Evolutionary conservation across 169 alveolate genomes (phyloP).

Genomic region (Eimeria maxima): DNA sequence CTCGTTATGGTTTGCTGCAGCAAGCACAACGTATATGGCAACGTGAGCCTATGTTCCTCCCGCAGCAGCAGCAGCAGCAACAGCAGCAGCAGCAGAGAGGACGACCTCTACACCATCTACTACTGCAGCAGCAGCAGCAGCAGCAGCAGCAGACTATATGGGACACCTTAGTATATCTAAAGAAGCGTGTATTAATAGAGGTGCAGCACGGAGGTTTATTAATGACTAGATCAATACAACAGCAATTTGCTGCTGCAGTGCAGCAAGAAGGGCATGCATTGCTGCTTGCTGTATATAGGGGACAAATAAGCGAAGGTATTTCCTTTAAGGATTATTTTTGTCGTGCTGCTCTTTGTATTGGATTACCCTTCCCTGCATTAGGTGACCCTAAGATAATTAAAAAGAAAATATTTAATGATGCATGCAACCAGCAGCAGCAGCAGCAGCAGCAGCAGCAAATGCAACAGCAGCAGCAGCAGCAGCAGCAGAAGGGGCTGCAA

Average conservation of each 20-base stretch:
- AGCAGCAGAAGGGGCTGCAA: not conserved
- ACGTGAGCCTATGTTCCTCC: not conserved
- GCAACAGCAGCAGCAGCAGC: slow-evolving; percentile 19
- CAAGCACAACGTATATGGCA: slow-evolving; percentile 64
- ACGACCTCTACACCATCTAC: no score
- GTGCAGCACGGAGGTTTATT: not conserved
- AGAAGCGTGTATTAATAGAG: not conserved
- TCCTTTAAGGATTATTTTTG: slow-evolving; percentile 95
- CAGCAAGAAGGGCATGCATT: slow-evolving; percentile 89
- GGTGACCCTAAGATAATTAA: slow-evolving; percentile 89
- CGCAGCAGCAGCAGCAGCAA: slow-evolving; percentile 68
- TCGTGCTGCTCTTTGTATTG: slow-evolving; percentile 95
- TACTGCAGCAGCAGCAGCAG: slow-evolving; percentile 25
- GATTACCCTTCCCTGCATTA: slow-evolving; percentile 95
- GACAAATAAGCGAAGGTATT: slow-evolving; percentile 97
- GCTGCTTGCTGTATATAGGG: slow-evolving; percentile 96
- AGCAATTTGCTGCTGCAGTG: slow-evolving; percentile 18
- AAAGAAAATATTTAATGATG: slow-evolving; percentile 55
- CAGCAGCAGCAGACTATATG: slow-evolving; percentile 22
- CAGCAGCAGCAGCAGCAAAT: slow-evolving; percentile 24
- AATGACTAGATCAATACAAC: not conserved
- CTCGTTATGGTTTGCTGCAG: slow-evolving; percentile 44
- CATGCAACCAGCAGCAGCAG: slow-evolving; percentile 57
- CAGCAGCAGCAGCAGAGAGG: slow-evolving; percentile 30
- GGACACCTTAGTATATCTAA: not conserved